These are phyloP conservation scores for Penicillium sp. DNA, from an alignment of 2,329 filamentous ascomycete species.

Conservation along the genomic window DNA sequence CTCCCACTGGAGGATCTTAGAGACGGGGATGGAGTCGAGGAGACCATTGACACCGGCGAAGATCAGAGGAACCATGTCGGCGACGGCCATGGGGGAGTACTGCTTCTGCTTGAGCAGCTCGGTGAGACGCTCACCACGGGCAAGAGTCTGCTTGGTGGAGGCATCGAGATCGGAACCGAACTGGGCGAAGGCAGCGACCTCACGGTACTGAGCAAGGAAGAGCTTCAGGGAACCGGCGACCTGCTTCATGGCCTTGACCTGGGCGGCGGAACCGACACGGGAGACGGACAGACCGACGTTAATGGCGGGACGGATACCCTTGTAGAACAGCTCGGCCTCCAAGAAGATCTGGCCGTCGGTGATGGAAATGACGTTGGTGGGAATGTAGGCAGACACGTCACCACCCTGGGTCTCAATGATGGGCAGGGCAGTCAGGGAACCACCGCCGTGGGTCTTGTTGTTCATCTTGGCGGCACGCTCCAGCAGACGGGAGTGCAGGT, in stretches of 20 bases:
- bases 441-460: slow-evolving; percentile 91
- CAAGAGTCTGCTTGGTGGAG: slow-evolving; percentile 97
- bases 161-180: slow-evolving; percentile 99
- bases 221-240: slow-evolving; percentile 99
- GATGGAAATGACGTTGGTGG: slow-evolving; percentile 99
- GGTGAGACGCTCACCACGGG: slow-evolving; percentile 96
- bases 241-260: slow-evolving; percentile 99
- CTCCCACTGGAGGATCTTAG: slow-evolving; percentile 93
- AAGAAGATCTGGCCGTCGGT: slow-evolving; percentile 99
- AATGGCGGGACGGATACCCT: slow-evolving; percentile 99
- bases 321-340: slow-evolving; percentile 99
- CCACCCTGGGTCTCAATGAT: slow-evolving; percentile 99
- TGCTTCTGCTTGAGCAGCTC: slow-evolving; percentile 99
- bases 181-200: slow-evolving; percentile 98
- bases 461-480: slow-evolving; percentile 99
- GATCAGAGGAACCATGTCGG: slow-evolving; percentile 99
- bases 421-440: slow-evolving; percentile 95
- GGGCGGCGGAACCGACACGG: slow-evolving; percentile 98
- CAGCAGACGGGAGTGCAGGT: slow-evolving; percentile 97
- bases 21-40: slow-evolving; percentile 85
- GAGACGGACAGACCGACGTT: slow-evolving; percentile 99
- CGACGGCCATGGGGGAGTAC: slow-evolving; percentile 97
- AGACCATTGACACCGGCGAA: slow-evolving; percentile 98
- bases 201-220: slow-evolving; percentile 99
- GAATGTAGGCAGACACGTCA: slow-evolving; percentile 99